Evolutionary conservation across 805 yeast genomes (phyloP).

Genomic region (Metschnikowia anglica): DNA sequence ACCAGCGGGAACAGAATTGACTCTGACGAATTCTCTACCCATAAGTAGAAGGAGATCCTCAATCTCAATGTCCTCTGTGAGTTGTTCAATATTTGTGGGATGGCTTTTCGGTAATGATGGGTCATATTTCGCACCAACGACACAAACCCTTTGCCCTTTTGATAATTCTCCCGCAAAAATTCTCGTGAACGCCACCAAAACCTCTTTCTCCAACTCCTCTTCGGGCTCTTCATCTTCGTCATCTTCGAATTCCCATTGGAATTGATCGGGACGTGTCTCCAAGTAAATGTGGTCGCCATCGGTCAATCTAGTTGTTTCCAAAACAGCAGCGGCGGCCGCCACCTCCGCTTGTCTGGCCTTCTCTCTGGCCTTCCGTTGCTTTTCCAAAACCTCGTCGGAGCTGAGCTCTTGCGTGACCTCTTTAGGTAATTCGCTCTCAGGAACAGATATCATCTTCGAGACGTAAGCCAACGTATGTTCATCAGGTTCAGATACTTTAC

Average conservation of each 20-base stretch:
- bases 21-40: conserved; percentile 86
- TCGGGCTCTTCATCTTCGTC: conserved; percentile 50
- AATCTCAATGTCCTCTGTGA: conserved; percentile 56
- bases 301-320: conserved; percentile 23
- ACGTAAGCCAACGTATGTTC: conserved; percentile 65
- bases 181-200: conserved; percentile 83
- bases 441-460: conserved; percentile 85
- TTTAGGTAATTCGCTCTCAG: conserved; percentile 74
- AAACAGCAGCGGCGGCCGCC: conserved; percentile 26
- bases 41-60: conserved; percentile 75
- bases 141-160: conserved; percentile 71
- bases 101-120: conserved; percentile 46
- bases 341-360: conserved; percentile 70
- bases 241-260: conserved; percentile 50
- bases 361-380: conserved; percentile 63
- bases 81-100: conserved; percentile 47
- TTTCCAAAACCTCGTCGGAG: conserved; percentile 59
- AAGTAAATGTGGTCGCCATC: conserved; percentile 31
- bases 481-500: conserved; percentile 64
- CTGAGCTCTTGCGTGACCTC: conserved; percentile 42
- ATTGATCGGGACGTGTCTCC: conserved; percentile 33
- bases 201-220: conserved; percentile 53
- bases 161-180: conserved; percentile 80
- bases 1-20: conserved; percentile 87
- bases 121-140: conserved; percentile 85